Evolutionary conservation across 176 grass and related monocot species (phyloP), one percentile per base, ranked within the genome.

Genomic region (Musa beccarii): DNA sequence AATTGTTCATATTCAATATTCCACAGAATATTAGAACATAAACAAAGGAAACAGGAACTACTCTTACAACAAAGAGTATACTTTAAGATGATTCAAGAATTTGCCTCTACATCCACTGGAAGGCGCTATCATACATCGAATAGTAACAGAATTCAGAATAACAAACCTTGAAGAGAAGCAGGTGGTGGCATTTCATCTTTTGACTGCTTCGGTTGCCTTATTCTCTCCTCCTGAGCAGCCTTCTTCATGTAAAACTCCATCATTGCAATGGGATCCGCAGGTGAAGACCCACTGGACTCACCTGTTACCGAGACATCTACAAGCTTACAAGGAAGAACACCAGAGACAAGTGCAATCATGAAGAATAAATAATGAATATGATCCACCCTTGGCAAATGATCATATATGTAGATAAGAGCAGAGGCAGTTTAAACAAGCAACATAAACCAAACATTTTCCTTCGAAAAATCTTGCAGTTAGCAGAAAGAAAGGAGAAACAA

Each of bases 121-220:
- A 43, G 34, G 34, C 4, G 34, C 34, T 43, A 43, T 43, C 34
- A 43, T 51, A 71, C 52, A 34, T 11, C 34, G 49, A 53, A 19
- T 0, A 71, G 76, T 66, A 54, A 3, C 52, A 17, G 15, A 54
- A 55, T 15, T 28, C 17, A 51, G 25, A 25, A 26, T 55, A 19
- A 10, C 69, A 43, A 43, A 99, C 95, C 91, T 87, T 89, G 96
- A 87, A 98, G 88, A 61, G 84, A 95, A 59, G 91, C 86, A 73
- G 96, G 96, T 71, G 96, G 96, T 51, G 96, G 96, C 96, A 99
- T 99, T 86, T 99, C 96, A 78, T 93, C 86, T 84, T 99, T 99
- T 17, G 88, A 91, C 25, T 81, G 85, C 59, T 80, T 93, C 7
- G 49, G 83, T 66, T 80, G 96, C 75, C 86, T 95, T 81, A 77